Evolutionary conservation across 1,284 basidiomycete species (phyloP), one percentile per base, ranked within the genome.

Genomic region (Mycosarcoma maydis): DNA sequence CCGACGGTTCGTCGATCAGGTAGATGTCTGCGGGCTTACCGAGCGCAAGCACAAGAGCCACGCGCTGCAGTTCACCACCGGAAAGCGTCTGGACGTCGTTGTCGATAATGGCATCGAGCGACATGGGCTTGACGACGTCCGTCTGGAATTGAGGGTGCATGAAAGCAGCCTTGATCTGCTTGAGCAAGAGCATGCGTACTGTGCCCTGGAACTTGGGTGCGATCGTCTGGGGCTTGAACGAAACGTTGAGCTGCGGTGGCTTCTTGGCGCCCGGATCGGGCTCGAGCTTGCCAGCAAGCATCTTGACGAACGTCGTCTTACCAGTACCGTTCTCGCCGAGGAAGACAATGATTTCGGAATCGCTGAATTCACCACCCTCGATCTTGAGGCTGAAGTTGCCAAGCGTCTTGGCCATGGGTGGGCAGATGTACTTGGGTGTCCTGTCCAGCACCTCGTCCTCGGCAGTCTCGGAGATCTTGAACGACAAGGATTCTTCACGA

Each of bases 91-190:
- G 78, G 14, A 81, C 80, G 40, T 80, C 78, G 61, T 81, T 78
- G 66, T 81, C 80, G 46, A 81, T 80, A 36, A 81, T 80, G 27
- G 71, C 60, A 22, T 81, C 80, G 33, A 81, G 47, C 33, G 74
- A 72, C 80, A 81, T 81, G 38, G 80, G 80, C 73, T 81, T 81
- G 43, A 80, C 74, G n/a, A 81, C 80, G 52, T 81, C 80, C 17
- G 78, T 80, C 70, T 81, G 78, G 80, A 81, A 81, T 54, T 81
- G 80, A 10, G 80, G 80, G 53, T 81, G 80, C 78, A 81, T 78
- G 43, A 80, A 81, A 8, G 77, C 72, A 2, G 70, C 59, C 71
- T 81, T 81, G 77, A 81, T 80, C 61, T 80, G 77, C 76, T 81
- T 81, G 55, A 81, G 59, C 57, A 81, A 57, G 30, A 81, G 70